These are phyloP conservation scores for Exophiala spinifera DNA, from an alignment of 2,329 filamentous ascomycete species.

Conservation along the genomic window DNA sequence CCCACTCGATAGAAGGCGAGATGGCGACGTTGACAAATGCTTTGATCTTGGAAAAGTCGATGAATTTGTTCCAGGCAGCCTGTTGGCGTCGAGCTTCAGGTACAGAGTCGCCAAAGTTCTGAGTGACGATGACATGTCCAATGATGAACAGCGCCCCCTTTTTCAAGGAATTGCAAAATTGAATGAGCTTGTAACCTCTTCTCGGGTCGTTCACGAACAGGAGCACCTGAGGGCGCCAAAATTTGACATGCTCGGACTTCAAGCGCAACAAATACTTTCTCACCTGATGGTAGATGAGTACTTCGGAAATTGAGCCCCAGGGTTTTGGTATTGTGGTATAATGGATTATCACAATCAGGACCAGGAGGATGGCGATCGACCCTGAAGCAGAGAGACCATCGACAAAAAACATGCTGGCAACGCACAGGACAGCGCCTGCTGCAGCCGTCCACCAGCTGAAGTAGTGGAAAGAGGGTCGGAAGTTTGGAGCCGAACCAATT, in stretches of 20 bases:
- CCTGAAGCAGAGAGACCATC: constrained; percentile 75
- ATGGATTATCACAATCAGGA: constrained; percentile 81
- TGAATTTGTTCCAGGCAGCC: constrained; percentile 78
- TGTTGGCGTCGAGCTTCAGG: constrained; percentile 79
- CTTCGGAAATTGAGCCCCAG: constrained; percentile 80
- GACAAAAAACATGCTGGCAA: constrained; percentile 84
- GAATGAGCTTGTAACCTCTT: constrained; percentile 77
- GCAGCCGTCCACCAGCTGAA: constrained; percentile 84
- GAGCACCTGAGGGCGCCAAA: constrained; percentile 86
- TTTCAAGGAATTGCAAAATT: constrained; percentile 88
- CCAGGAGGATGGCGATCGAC: constrained; percentile 68
- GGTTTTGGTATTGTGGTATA: constrained; percentile 81
- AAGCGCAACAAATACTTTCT: constrained; percentile 82
- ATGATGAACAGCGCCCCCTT: constrained; percentile 83
- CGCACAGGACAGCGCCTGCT: constrained; percentile 70
- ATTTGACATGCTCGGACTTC: constrained; percentile 85
- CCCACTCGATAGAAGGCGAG: constrained; percentile 80
- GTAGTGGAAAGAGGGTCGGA: constrained; percentile 81
- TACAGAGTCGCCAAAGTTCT: constrained; percentile 74
- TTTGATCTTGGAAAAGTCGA: constrained; percentile 82
- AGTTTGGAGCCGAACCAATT: constrained; percentile 83
- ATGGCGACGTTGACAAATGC: constrained; percentile 85
- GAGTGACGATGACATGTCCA: constrained; percentile 81
- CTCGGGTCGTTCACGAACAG: constrained; percentile 79
- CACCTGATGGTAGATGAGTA: constrained; percentile 83